Base-by-base conservation (phyloP, 2,329 filamentous ascomycete species). In the Helotiales sp. region DNA sequence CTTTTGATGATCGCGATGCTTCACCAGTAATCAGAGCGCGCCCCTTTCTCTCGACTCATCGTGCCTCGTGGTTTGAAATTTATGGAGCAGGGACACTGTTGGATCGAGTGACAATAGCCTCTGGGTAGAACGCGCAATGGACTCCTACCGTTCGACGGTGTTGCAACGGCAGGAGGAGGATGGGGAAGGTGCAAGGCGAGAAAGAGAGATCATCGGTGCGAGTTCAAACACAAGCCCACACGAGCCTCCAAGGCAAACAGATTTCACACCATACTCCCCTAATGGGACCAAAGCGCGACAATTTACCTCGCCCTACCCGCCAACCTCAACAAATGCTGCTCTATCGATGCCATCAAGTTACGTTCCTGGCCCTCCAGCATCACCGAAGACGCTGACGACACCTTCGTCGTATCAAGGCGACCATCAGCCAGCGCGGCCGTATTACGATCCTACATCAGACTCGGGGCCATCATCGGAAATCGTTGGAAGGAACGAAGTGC, bases 371-470 rank as follows among this genome's bases (percentile, higher is more conserved):
- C 63, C 60, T 40, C 65, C 65, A 60, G 62, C 63, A 50, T 69
- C 69, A 54, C 64, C 67, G 48, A 62, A 61, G 59, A 55, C 58
- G 24, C 57, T 66, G 46, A 59, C 66, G 40, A 55, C 65, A 44
- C 60, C 69, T 34, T 47, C 67, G 47, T 49, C 64, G 57, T 67
- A 69, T 62, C 66, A 63, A 46, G 69, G 69, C 58, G 69, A 70
- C 47, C 74, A 73, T 63, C 72, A 70, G 44, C 68, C 69, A 34
- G 62, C 67, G 25, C 58, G 67, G 54, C 71, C 70, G 64, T 77
- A 77, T 59, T 77, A 78, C 70, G 75, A 78, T 64, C 76, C 75
- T 38, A 72, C 76, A 46, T 75, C 75, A 22, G 75, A 77, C 60
- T 75, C 75, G 8, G 71, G 72, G 58, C 69, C 70, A 54, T 67